These are phyloP conservation scores for Diaporthe amygdali DNA, from an alignment of 2,329 filamentous ascomycete species.

Conservation along the genomic window DNA sequence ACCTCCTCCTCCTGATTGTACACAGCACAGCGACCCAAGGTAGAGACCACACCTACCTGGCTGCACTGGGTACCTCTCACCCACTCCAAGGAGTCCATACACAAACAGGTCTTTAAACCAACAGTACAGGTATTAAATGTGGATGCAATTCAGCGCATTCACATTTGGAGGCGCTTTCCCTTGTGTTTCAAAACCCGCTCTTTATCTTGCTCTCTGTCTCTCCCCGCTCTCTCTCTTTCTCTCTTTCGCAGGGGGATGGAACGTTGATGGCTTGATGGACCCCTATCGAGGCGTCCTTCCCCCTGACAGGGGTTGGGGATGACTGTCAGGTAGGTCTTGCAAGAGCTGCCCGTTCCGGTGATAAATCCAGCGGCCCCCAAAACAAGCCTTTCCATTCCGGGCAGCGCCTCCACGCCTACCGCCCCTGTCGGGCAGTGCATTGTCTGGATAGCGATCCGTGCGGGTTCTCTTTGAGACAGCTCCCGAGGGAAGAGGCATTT, in stretches of 20 bases:
- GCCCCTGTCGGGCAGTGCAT: not conserved
- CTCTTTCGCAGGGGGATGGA: constrained; percentile 1
- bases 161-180: not conserved
- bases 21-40: not conserved
- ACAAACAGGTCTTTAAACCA: too few species aligned
- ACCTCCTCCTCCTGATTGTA: not conserved
- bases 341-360: constrained; percentile 1
- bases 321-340: constrained; percentile 4
- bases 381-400: constrained; percentile 12
- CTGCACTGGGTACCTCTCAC: not conserved
- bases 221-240: not conserved
- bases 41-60: not conserved
- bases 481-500: not conserved
- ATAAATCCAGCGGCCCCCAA: constrained; percentile 11
- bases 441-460: not conserved
- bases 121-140: not conserved
- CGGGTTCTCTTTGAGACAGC: constrained; percentile 4
- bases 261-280: constrained; percentile 15
- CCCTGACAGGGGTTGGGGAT: constrained; percentile 22
- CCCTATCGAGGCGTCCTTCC: constrained; percentile 23
- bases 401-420: not conserved
- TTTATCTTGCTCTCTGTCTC: not conserved
- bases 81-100: not conserved
- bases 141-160: not conserved
- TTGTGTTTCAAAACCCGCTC: not conserved